A percentile compares a stretch with the other conserved stretches of the same genome.
Conservation (phyloP, 1,284 basidiomycete genomes). For the Ustilago loliicola region DNA sequence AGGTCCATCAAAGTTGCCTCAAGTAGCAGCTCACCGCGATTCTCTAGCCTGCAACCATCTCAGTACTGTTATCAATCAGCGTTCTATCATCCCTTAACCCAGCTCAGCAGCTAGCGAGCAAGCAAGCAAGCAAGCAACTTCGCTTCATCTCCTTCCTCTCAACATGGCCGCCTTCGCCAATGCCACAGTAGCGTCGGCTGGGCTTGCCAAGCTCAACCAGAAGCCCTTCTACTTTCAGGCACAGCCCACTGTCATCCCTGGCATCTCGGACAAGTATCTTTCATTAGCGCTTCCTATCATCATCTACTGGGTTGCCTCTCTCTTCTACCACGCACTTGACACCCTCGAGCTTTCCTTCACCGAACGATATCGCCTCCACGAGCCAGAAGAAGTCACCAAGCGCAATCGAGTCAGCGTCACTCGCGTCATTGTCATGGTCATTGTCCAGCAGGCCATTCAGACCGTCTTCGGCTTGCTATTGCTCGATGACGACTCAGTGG, state of each 20-base stretch:
- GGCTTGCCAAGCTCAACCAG: conserved; percentile 50
- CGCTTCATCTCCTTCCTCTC: neutral
- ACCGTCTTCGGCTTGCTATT: conserved; percentile 81
- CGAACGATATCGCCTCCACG: conserved; percentile 88
- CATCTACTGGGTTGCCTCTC: conserved; percentile 88
- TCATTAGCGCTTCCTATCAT: conserved; percentile 82
- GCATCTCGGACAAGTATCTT: conserved; percentile 80
- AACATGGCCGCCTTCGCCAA: conserved; percentile 40
- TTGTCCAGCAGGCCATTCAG: conserved; percentile 88
- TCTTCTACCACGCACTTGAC: conserved; percentile 87
- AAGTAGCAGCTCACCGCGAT: no score
- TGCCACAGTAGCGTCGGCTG: conserved; percentile 30
- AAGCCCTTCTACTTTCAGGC: conserved; percentile 74
- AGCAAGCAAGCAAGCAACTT: no score
- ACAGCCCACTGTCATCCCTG: conserved; percentile 75
- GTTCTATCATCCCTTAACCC: no score
- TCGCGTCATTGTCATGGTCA: conserved; percentile 82
- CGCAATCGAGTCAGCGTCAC: conserved; percentile 81
- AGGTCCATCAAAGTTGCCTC: no score
- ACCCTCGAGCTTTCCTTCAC: conserved; percentile 79
- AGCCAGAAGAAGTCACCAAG: conserved; percentile 82
- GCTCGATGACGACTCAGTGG: conserved; percentile 75
- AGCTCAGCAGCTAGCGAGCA: no score
- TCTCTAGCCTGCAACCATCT: no score
- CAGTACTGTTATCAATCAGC: no score